Percentiles rank a stretch among this genome's conserved stretches.
phyloP scores from a whole-genome alignment of 2,329 filamentous ascomycete species.

The Aspergillus sp. region DNA sequence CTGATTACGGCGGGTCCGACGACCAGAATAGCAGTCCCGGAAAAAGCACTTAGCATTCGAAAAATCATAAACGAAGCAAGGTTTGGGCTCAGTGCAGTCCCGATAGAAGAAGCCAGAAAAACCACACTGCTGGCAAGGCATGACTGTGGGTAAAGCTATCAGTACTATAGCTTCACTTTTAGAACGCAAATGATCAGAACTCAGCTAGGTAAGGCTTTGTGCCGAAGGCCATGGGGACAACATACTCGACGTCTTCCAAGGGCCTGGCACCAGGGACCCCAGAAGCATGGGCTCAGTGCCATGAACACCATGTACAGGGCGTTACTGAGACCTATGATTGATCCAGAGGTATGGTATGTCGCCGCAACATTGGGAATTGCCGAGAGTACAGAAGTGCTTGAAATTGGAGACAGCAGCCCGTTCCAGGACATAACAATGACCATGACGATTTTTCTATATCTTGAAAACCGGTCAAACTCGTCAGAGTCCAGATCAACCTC shows the following conservation, averaged over 20 bases:
- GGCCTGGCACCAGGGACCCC: neutral
- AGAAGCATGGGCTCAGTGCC: neutral
- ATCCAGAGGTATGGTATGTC: neutral
- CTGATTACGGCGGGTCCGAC: neutral
- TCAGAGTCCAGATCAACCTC: neutral
- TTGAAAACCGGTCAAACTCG: neutral
- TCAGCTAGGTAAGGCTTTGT: neutral
- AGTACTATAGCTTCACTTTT: neutral
- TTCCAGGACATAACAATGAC: neutral
- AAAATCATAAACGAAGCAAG: neutral
- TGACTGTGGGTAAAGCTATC: neutral
- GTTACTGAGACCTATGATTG: neutral
- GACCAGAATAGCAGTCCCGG: conserved; percentile 1
- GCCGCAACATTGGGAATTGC: conserved; percentile 1
- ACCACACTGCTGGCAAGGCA: neutral
- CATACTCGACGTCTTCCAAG: neutral
- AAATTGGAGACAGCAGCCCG: neutral
- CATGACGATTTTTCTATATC: neutral
- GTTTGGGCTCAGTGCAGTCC: neutral
- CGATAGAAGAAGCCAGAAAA: neutral
- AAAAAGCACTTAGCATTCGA: conserved; percentile 1
- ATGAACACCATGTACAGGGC: conserved; percentile 3
- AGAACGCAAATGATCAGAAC: neutral
- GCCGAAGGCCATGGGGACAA: neutral
- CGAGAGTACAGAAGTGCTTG: neutral